phyloP scores from a whole-genome alignment of 768 basidiomycete genomes.

The Austroboletus eburneus region DNA sequence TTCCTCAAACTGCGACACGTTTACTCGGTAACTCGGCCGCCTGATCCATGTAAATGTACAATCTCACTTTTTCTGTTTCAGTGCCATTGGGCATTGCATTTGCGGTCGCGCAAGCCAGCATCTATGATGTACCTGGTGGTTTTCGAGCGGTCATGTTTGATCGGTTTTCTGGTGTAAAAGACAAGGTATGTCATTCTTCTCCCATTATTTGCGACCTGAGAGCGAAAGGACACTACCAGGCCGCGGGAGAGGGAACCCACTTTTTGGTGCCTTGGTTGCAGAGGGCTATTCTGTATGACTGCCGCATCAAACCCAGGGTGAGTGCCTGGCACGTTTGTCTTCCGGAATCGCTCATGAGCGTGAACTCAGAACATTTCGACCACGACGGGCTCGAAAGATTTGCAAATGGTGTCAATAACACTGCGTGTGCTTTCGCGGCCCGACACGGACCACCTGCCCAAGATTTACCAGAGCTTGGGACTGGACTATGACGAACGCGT shows the following conservation, averaged over 20 bases:
- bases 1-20: constrained; percentile 46
- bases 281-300: constrained; percentile 94
- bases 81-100: constrained; percentile 40
- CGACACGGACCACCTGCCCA: constrained; percentile 80
- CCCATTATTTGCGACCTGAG: no score
- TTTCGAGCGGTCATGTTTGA: constrained; percentile 98
- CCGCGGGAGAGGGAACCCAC: constrained; percentile 91
- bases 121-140: constrained; percentile 82
- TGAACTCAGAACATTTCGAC: constrained; percentile 87
- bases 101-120: constrained; percentile 45
- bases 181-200: constrained; percentile 47
- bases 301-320: constrained; percentile 93
- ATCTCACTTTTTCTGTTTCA: constrained; percentile 14
- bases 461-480: constrained; percentile 93
- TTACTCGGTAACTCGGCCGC: constrained; percentile 40
- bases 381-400: constrained; percentile 95
- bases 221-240: constrained; percentile 42
- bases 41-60: background rate
- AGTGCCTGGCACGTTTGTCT: constrained; percentile 22
- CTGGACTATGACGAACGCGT: constrained; percentile 98
- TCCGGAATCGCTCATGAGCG: constrained; percentile 3
- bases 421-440: constrained; percentile 94
- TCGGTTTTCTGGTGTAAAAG: constrained; percentile 87
- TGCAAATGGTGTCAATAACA: constrained; percentile 98
- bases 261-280: constrained; percentile 95